Evolutionary conservation across 306 rosid genomes (phyloP).

Genomic region (Sophora flavescens): DNA sequence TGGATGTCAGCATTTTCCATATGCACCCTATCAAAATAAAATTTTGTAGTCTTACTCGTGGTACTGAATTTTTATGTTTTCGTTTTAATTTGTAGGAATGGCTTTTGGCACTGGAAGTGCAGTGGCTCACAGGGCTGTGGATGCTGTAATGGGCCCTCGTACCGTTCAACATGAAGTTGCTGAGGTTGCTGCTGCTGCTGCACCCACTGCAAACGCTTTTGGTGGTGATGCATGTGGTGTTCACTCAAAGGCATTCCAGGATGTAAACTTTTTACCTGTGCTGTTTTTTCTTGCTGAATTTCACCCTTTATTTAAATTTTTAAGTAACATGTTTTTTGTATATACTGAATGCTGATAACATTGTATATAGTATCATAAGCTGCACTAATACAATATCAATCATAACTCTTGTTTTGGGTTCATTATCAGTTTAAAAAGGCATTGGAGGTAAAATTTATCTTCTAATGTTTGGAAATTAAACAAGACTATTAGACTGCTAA

Average conservation of each 20-base stretch:
- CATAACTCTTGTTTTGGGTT: neutral
- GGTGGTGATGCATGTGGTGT: slow-evolving; percentile 69
- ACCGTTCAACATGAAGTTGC: slow-evolving; percentile 76
- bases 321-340: neutral
- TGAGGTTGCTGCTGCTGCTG: slow-evolving; percentile 69
- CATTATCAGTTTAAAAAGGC: neutral
- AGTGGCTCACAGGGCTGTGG: slow-evolving; percentile 90
- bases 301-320: neutral
- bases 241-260: slow-evolving; percentile 84
- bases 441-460: neutral
- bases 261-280: slow-evolving; percentile 59
- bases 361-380: neutral
- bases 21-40: neutral
- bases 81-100: slow-evolving; percentile 58
- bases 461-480: neutral
- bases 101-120: slow-evolving; percentile 95
- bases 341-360: neutral
- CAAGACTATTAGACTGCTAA: neutral
- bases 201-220: slow-evolving; percentile 58
- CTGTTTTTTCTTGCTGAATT: neutral
- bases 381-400: neutral
- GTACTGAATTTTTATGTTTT: neutral
- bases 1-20: neutral
- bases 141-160: slow-evolving; percentile 88
- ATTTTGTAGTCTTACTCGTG: neutral